phyloP scores from a whole-genome alignment of 2,329 filamentous ascomycete species.

The Sclerotinia glacialis region DNA sequence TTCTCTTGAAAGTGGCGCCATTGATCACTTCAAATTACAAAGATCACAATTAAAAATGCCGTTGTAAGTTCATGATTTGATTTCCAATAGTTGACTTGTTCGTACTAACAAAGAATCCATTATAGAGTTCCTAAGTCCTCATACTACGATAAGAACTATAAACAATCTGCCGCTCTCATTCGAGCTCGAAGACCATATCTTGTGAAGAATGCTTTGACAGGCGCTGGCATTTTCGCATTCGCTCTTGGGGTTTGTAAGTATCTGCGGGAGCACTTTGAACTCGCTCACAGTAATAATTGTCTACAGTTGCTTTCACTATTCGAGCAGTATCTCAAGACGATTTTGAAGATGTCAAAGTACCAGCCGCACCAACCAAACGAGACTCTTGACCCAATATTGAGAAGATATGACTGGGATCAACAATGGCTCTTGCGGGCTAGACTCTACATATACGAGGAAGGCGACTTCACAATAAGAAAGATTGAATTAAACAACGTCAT shows the following conservation, averaged over 20 bases:
- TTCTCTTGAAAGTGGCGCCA: slow-evolving; percentile 21
- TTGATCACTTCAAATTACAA: slow-evolving; percentile 3
- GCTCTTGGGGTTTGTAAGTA: slow-evolving; percentile 86
- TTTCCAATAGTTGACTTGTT: background rate
- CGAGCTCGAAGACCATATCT: slow-evolving; percentile 90
- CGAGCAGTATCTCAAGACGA: slow-evolving; percentile 90
- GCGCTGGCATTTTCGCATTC: slow-evolving; percentile 69
- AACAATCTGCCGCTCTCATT: slow-evolving; percentile 83
- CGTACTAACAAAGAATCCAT: background rate
- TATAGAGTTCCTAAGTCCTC: slow-evolving; percentile 63
- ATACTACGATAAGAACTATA: slow-evolving; percentile 88
- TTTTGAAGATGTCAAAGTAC: slow-evolving; percentile 92
- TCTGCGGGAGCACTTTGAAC: background rate
- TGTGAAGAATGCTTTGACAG: slow-evolving; percentile 82
- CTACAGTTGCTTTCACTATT: slow-evolving; percentile 67
- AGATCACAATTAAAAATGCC: slow-evolving; percentile 13
- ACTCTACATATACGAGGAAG: background rate
- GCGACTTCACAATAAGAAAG: background rate
- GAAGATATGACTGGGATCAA: background rate
- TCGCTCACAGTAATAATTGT: slow-evolving; percentile 10
- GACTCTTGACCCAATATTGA: slow-evolving; percentile 9
- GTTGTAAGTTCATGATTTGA: slow-evolving; percentile 5
- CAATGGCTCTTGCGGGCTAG: background rate
- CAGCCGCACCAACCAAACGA: slow-evolving; percentile 49
- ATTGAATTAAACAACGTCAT: background rate